Conservation (phyloP, 2,329 filamentous ascomycete species). For the Simplicillium aogashimaense region DNA sequence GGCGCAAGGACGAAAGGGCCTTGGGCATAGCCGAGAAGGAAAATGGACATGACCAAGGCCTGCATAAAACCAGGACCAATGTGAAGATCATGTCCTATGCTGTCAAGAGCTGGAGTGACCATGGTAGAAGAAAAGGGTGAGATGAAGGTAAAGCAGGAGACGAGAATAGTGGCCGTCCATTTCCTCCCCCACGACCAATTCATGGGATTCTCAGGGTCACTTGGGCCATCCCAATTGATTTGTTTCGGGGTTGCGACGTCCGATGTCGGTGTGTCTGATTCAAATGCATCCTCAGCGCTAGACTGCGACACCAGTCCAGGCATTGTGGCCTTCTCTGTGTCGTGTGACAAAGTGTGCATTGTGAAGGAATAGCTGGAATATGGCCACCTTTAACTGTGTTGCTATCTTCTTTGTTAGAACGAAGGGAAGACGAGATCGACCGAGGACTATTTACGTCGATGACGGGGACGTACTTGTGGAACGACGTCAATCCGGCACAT, state of each 20-base stretch:
- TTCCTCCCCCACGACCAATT: constrained; percentile 34
- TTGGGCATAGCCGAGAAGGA: constrained; percentile 45
- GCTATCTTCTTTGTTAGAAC: too few relatives aligned
- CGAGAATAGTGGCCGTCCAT: constrained; percentile 23
- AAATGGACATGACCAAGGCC: constrained; percentile 47
- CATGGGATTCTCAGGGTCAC: constrained; percentile 27
- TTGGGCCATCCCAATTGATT: constrained; percentile 29
- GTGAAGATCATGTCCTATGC: constrained; percentile 32
- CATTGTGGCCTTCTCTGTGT: too few relatives aligned
- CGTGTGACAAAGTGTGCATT: too few relatives aligned
- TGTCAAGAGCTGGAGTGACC: constrained; percentile 36
- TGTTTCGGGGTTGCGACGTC: too few relatives aligned
- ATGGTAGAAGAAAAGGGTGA: constrained; percentile 43
- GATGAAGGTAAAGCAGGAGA: constrained; percentile 38
- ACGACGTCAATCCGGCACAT: neutral
- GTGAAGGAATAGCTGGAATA: too few relatives aligned
- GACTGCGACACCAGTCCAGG: too few relatives aligned
- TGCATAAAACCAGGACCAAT: constrained; percentile 30
- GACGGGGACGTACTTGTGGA: too few relatives aligned
- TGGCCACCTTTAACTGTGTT: too few relatives aligned
- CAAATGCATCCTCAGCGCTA: too few relatives aligned
- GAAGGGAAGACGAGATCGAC: too few relatives aligned
- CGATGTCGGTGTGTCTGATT: too few relatives aligned
- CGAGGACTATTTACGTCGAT: too few relatives aligned
- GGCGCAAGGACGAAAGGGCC: constrained; percentile 43